Conservation (phyloP, 352 stramenopile genomes). For the Globisporangium viniferum region DNA sequence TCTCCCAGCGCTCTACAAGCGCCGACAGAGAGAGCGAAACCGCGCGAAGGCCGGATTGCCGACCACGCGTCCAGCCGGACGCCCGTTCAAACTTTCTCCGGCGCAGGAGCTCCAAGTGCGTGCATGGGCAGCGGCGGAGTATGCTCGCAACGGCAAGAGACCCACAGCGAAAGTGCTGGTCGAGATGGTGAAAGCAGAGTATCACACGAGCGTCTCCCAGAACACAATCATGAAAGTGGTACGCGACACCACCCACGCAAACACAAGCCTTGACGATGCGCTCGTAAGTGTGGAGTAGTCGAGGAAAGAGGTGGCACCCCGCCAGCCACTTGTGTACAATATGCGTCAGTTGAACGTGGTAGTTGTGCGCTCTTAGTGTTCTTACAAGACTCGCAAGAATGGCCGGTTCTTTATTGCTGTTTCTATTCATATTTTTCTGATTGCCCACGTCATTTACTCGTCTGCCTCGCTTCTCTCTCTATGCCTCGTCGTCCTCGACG, state of each 20-base stretch:
- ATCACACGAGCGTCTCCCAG: not conserved
- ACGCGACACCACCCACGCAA: not conserved
- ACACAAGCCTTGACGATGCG: not conserved
- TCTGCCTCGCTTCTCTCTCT: not conserved
- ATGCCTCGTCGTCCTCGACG: slow-evolving; percentile 57
- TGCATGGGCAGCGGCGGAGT: not conserved
- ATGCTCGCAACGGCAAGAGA: not conserved
- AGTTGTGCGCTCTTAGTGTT: not conserved
- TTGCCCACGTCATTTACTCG: not conserved
- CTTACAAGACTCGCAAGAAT: not conserved
- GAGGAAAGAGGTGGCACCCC: not conserved
- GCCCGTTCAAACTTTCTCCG: not conserved
- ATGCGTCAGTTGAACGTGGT: not conserved
- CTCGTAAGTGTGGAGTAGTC: not conserved
- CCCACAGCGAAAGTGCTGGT: not conserved
- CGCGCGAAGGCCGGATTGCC: not conserved
- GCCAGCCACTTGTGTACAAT: not conserved
- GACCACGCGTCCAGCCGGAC: not conserved
- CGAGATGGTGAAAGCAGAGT: not conserved
- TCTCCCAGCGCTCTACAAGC: not conserved
- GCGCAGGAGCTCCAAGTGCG: not conserved
- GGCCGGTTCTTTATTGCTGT: not conserved
- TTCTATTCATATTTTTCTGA: not conserved
- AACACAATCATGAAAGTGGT: not conserved
- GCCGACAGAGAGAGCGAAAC: not conserved